Percentiles rank a stretch among this genome's conserved stretches.
phyloP scores from a whole-genome alignment of 495 filamentous ascomycete genomes.

The Aeminium ludgeri region DNA sequence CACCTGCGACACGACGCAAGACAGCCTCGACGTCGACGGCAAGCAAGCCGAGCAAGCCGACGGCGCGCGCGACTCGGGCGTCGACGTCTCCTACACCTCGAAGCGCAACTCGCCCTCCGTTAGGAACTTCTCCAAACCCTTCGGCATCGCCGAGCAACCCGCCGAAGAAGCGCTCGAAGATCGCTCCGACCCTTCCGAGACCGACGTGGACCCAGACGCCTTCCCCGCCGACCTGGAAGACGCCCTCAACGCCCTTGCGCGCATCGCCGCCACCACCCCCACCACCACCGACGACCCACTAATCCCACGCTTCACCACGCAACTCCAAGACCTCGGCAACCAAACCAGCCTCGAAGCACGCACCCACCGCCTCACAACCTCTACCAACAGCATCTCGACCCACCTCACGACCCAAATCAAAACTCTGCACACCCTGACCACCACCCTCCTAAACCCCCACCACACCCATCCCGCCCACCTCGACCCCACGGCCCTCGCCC shows the following conservation, averaged over 20 bases:
- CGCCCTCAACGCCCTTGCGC: conserved; percentile 13
- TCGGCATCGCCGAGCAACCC: not conserved
- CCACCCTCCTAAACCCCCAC: conserved; percentile 7
- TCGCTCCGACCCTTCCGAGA: not conserved
- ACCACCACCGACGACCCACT: conserved; percentile 8
- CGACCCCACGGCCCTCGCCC: conserved; percentile 1
- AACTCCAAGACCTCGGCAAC: conserved; percentile 17
- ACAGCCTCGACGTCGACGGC: not conserved
- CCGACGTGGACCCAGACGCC: not conserved
- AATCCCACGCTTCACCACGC: conserved; percentile 6
- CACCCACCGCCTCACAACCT: conserved; percentile 12
- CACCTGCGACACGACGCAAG: conserved; percentile 1
- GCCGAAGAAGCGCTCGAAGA: conserved; percentile 4
- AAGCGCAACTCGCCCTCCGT: not conserved
- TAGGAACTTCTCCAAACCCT: conserved; percentile 16
- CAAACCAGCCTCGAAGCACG: conserved; percentile 13
- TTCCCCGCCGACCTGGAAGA: conserved; percentile 14
- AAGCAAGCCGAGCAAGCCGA: not conserved
- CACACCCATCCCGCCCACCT: conserved; percentile 1
- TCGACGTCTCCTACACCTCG: conserved; percentile 12
- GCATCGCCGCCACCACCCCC: conserved; percentile 5
- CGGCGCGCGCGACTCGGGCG: conserved; percentile 11
- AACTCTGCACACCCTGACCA: conserved; percentile 3
- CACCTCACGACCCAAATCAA: conserved; percentile 13
- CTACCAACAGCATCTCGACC: conserved; percentile 12